Evolutionary conservation across 2,329 filamentous ascomycete species (phyloP).

Genomic region (Colletotrichum tanaceti): DNA sequence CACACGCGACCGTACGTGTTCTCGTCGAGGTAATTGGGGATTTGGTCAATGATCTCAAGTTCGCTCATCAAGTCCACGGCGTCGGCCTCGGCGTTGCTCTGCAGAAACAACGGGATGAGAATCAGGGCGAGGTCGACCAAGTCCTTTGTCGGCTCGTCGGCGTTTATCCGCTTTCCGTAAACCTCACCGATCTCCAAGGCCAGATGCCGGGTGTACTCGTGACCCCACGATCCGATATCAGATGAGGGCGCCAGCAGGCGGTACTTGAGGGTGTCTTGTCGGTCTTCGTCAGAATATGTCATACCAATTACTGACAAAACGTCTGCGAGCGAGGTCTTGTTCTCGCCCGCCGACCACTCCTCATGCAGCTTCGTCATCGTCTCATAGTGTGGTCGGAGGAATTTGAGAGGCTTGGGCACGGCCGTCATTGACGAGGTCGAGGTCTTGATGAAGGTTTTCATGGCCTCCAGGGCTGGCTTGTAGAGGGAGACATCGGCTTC

Average conservation of each 20-base stretch:
- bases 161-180: slow-evolving; percentile 86
- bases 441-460: slow-evolving; percentile 99
- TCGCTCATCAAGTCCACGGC: slow-evolving; percentile 97
- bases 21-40: slow-evolving; percentile 89
- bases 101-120: slow-evolving; percentile 92
- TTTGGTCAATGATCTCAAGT: slow-evolving; percentile 94
- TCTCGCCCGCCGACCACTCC: slow-evolving; percentile 83
- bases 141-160: slow-evolving; percentile 86
- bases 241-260: slow-evolving; percentile 88
- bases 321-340: slow-evolving; percentile 92
- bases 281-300: slow-evolving; percentile 97
- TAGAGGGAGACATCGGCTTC: slow-evolving; percentile 90
- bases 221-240: slow-evolving; percentile 96
- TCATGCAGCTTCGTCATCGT: slow-evolving; percentile 89
- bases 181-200: slow-evolving; percentile 96
- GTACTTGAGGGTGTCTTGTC: slow-evolving; percentile 96
- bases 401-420: slow-evolving; percentile 97
- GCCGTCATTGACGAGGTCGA: slow-evolving; percentile 99
- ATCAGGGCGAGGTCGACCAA: slow-evolving; percentile 85
- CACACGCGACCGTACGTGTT: slow-evolving; percentile 94
- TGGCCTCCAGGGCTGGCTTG: slow-evolving; percentile 91
- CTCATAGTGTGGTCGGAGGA: slow-evolving; percentile 96
- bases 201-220: slow-evolving; percentile 96
- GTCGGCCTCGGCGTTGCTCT: slow-evolving; percentile 97
- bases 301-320: slow-evolving; percentile 97